Base-by-base conservation (phyloP, 2,329 filamentous ascomycete species). In the Diplodia seriata region DNA sequence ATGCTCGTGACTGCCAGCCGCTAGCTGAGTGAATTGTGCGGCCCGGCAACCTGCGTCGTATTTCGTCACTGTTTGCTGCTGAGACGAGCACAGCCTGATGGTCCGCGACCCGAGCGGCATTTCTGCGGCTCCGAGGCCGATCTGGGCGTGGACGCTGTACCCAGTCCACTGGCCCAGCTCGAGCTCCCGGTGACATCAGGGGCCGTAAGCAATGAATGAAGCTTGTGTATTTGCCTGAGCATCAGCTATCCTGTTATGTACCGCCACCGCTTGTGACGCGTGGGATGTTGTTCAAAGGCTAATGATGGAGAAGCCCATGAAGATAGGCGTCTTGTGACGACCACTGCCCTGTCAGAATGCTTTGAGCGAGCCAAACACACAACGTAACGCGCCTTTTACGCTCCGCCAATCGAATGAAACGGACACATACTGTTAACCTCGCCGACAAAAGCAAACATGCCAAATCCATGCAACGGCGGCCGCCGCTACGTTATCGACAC, bases 1-100 rank as follows among this genome's bases (percentile, higher is more conserved):
- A 11, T 38, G 18, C 59, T 63, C 59, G 47, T 51, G 59, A 63
- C 57, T 33, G 31, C 31, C 8, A 7, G 31, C 31, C 31, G 31
- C 43, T 51, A 51, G 43, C 43, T 63, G 59, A 47, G 59, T 11
- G 59, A 38, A 51, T 38, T 51, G 59, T 63, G 59, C 47, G 31
- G 59, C 31, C n/a, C 26, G 59, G 59, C 59, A 38, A 23, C 4
- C 26, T 6, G 57, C 26, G 11, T 31, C 8, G 15, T 23, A 14
- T 62, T 33, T 62, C 57, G 57, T 62, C 43, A 33, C 57, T 47
- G 56, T 29, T 59, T 59, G 56, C 43, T 62, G 43, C 15, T 62
- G 57, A 26, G 57, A 50, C 57, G 14, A 9, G 31, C 38, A 31
- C n/a, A 57, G 40, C 20, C 43, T 62, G 57, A 50, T 4, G 18